Percentiles rank a stretch among this genome's conserved stretches.
Evolutionary conservation across 1,284 basidiomycete genomes (phyloP).

Genomic region (Lentinula novae-zelandiae): DNA sequence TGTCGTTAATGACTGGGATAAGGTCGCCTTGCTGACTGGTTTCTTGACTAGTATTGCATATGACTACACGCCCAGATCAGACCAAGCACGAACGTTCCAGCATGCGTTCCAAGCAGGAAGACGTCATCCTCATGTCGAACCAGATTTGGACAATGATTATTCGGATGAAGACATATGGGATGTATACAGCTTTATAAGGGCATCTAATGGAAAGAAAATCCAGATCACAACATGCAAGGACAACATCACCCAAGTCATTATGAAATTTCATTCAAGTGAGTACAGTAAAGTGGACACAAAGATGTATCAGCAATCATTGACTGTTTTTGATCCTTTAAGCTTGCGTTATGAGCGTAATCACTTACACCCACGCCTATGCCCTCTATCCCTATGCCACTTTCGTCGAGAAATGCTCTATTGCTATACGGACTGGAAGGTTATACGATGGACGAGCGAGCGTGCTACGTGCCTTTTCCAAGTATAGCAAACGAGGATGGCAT

Average conservation of each 20-base stretch:
- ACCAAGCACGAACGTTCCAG: not conserved
- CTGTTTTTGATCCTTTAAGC: not conserved
- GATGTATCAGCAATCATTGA: not conserved
- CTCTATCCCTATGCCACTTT: constrained; percentile 28
- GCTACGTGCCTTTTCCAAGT: constrained; percentile 20
- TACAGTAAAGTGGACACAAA: not conserved
- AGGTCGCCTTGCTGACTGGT: not conserved
- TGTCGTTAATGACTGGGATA: constrained; percentile 17
- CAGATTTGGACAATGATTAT: not conserved
- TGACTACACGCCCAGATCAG: not conserved
- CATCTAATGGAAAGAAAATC: not conserved
- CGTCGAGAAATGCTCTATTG: constrained; percentile 20
- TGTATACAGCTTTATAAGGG: not conserved
- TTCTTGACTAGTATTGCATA: not conserved
- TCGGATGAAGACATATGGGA: not conserved
- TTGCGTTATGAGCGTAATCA: constrained; percentile 26
- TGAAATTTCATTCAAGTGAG: constrained; percentile 5
- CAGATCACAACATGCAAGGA: not conserved
- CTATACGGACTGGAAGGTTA: constrained; percentile 4
- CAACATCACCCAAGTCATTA: not conserved
- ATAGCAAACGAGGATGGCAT: constrained; percentile 22
- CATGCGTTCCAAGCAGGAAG: not conserved
- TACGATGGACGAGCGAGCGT: not conserved
- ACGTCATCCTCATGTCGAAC: not conserved
- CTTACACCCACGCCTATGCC: constrained; percentile 22